These are phyloP conservation scores for Hymenoscyphus fructigenus DNA, from an alignment of 2,329 filamentous ascomycete genomes.

Conservation along the genomic window DNA sequence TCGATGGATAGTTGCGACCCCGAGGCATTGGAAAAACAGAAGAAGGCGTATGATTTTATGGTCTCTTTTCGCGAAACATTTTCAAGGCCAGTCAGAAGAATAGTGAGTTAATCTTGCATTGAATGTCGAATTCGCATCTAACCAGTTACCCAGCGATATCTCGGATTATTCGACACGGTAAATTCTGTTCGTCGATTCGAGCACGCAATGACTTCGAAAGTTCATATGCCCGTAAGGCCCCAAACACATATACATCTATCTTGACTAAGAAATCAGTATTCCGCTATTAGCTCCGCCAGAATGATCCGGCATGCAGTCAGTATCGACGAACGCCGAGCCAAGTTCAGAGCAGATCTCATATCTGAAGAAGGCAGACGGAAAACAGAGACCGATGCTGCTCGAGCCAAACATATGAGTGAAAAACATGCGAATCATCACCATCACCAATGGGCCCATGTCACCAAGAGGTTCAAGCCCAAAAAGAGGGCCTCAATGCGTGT, in stretches of 20 bases:
- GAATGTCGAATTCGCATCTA: neutral
- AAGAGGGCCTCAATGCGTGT: conserved; percentile 4
- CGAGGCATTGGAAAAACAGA: conserved; percentile 48
- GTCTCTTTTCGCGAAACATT: conserved; percentile 80
- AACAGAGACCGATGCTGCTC: conserved; percentile 3
- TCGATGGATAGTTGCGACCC: conserved; percentile 41
- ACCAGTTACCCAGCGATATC: conserved; percentile 48
- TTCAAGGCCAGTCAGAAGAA: conserved; percentile 69
- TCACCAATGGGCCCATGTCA: conserved; percentile 8
- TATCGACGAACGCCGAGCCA: conserved; percentile 19
- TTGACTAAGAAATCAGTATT: conserved; percentile 7
- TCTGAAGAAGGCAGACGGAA: conserved; percentile 8
- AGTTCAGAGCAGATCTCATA: conserved; percentile 17
- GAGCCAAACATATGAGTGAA: neutral
- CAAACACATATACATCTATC: neutral
- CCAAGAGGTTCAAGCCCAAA: conserved; percentile 8
- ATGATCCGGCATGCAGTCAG: conserved; percentile 19
- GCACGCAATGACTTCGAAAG: conserved; percentile 9
- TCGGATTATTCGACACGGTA: conserved; percentile 80
- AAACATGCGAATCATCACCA: neutral
- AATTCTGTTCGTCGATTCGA: conserved; percentile 80
- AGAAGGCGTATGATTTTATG: conserved; percentile 72
- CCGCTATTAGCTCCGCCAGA: conserved; percentile 17
- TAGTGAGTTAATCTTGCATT: conserved; percentile 37
- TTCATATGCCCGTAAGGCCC: conserved; percentile 8